A percentile compares a stretch with the other conserved stretches of the same genome.
phyloP scores from a whole-genome alignment of 495 filamentous ascomycete species.

The Trichoderma gamsii region DNA sequence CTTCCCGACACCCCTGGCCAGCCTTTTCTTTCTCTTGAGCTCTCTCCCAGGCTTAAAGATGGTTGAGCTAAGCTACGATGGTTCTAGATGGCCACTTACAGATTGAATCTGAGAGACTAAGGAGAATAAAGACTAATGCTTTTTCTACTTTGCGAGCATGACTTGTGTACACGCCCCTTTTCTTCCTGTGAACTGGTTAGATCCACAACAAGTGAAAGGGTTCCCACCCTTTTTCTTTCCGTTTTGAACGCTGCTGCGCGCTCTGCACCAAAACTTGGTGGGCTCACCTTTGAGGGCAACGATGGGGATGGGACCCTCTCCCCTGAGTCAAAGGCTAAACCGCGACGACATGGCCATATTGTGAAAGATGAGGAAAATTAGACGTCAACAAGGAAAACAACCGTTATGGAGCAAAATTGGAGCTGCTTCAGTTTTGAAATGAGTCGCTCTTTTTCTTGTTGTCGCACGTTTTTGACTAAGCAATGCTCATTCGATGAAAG shows the following conservation, averaged over 20 bases:
- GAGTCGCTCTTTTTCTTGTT: neutral
- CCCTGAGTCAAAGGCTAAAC: neutral
- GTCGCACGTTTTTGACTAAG: neutral
- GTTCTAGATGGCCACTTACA: neutral
- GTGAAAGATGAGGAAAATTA: neutral
- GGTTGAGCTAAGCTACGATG: neutral
- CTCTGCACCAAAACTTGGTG: neutral
- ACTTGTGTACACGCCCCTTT: neutral
- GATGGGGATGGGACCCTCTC: neutral
- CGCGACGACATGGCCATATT: neutral
- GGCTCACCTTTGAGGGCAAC: constrained; percentile 12
- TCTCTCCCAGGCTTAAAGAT: neutral
- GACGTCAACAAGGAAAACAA: neutral
- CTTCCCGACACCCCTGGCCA: neutral
- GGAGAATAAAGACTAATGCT: neutral
- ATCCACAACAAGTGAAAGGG: neutral
- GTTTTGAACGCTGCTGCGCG: constrained; percentile 9
- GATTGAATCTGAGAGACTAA: neutral
- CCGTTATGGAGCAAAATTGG: neutral
- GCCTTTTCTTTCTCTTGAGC: neutral
- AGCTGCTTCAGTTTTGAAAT: neutral
- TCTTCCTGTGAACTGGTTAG: neutral
- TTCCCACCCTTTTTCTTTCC: neutral
- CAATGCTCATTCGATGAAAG: neutral
- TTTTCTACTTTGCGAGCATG: neutral